Percentiles rank a stretch among this genome's conserved stretches.
phyloP scores from a whole-genome alignment of 2,329 filamentous ascomycete genomes.

The Epichloe sp. region DNA sequence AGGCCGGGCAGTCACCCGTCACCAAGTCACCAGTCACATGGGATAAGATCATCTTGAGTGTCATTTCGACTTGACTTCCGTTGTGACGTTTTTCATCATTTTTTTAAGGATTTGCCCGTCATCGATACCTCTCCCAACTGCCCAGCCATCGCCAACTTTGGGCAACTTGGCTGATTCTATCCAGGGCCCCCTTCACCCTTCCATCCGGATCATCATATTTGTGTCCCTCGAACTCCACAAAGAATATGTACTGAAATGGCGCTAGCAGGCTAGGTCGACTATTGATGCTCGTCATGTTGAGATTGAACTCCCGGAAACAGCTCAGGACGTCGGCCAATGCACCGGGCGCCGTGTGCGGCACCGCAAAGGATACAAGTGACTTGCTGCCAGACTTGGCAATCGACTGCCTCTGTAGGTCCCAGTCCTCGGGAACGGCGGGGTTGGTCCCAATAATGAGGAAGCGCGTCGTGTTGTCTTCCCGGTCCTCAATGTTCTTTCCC shows the following conservation, averaged over 20 bases:
- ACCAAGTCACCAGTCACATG: neutral
- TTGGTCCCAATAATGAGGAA: constrained; percentile 53
- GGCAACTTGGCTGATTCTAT: constrained; percentile 43
- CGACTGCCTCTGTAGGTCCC: constrained; percentile 14
- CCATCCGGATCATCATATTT: constrained; percentile 35
- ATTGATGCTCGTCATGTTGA: constrained; percentile 87
- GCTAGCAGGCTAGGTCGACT: constrained; percentile 62
- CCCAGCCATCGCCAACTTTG: constrained; percentile 55
- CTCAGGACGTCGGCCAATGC: constrained; percentile 68
- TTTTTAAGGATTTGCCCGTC: neutral
- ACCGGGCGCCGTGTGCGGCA: constrained; percentile 66
- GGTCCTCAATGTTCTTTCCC: constrained; percentile 57
- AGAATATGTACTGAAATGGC: constrained; percentile 88
- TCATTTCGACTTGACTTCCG: neutral
- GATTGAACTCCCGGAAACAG: constrained; percentile 57
- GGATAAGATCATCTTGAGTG: neutral
- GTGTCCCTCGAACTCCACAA: constrained; percentile 74
- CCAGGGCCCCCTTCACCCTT: constrained; percentile 47
- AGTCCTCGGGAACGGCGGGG: constrained; percentile 13
- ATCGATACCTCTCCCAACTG: constrained; percentile 41
- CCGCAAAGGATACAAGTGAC: constrained; percentile 69
- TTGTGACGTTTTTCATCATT: neutral
- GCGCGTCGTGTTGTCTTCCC: constrained; percentile 62
- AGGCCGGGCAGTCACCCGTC: neutral
- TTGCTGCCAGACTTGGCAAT: constrained; percentile 35